Evolutionary conservation across 495 filamentous ascomycete species (phyloP).

Genomic region (Penicillium taxi): DNA sequence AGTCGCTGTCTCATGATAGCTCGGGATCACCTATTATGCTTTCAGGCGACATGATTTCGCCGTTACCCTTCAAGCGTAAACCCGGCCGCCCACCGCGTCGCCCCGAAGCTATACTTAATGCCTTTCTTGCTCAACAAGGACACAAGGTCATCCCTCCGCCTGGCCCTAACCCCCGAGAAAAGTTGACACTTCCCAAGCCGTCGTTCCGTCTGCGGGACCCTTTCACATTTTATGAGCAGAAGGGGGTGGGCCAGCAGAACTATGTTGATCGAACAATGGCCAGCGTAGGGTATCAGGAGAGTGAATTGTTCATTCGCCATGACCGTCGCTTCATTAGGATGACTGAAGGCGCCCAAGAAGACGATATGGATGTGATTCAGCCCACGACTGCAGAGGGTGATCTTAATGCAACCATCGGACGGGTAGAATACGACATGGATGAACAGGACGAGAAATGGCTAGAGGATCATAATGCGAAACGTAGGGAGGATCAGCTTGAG

Average conservation of each 20-base stretch:
- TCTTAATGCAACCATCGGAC: slow-evolving; percentile 51
- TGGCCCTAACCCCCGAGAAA: slow-evolving; percentile 59
- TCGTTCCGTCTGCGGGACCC: slow-evolving; percentile 50
- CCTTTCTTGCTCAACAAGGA: slow-evolving; percentile 48
- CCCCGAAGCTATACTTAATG: slow-evolving; percentile 52
- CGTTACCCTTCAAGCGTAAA: slow-evolving; percentile 46
- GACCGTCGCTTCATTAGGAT: slow-evolving; percentile 70
- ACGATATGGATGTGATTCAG: slow-evolving; percentile 65
- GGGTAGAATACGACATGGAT: slow-evolving; percentile 99
- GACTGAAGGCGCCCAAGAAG: slow-evolving; percentile 68
- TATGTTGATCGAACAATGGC: slow-evolving; percentile 90
- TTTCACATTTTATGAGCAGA: slow-evolving; percentile 54
- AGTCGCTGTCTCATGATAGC: slow-evolving; percentile 20
- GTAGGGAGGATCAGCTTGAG: slow-evolving; percentile 63
- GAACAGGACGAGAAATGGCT: slow-evolving; percentile 98
- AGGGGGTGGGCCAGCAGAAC: slow-evolving; percentile 51
- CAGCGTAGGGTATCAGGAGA: slow-evolving; percentile 90
- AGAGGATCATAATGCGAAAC: slow-evolving; percentile 68
- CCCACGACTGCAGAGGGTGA: slow-evolving; percentile 55
- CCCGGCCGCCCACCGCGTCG: slow-evolving; percentile 57
- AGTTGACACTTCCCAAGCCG: slow-evolving; percentile 57
- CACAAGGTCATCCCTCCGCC: slow-evolving; percentile 54
- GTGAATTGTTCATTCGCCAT: slow-evolving; percentile 73
- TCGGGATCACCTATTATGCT: slow-evolving; percentile 11
- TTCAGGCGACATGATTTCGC: slow-evolving; percentile 21